Conservation (phyloP, 257 asterid species). For the Rubia yunnanensis region DNA sequence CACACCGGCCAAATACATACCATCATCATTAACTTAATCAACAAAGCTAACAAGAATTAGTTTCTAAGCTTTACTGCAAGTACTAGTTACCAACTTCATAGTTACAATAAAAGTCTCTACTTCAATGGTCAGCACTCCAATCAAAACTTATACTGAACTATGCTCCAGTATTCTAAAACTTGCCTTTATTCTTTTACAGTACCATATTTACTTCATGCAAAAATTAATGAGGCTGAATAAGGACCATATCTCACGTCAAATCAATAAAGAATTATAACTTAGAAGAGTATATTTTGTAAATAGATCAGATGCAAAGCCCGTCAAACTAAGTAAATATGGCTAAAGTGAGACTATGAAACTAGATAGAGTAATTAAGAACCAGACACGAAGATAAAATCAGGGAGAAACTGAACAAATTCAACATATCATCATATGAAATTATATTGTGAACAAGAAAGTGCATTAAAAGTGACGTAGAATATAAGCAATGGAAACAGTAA, state of each 20-base stretch:
- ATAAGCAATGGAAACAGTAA: slow-evolving; percentile 14
- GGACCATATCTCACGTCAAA: neutral
- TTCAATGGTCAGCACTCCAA: neutral
- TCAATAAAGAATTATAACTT: neutral
- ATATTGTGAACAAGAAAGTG: slow-evolving; percentile 8
- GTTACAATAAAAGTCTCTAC: no score
- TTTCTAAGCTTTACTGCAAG: no score
- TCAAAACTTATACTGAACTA: neutral
- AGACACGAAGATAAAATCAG: neutral
- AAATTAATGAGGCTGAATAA: neutral
- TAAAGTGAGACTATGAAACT: neutral
- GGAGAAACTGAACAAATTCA: neutral
- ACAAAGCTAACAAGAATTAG: no score
- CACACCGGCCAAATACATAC: no score
- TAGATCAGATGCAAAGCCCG: neutral
- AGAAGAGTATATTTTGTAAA: neutral
- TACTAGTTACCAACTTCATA: no score
- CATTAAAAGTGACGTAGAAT: slow-evolving; percentile 12
- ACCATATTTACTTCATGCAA: neutral
- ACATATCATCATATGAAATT: neutral
- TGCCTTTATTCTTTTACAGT: neutral
- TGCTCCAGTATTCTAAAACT: neutral
- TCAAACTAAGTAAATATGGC: neutral
- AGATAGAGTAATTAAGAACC: neutral
- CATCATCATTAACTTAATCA: no score